These are phyloP conservation scores for Alternaria sp. DNA, from an alignment of 2,329 filamentous ascomycete genomes.

Conservation along the genomic window DNA sequence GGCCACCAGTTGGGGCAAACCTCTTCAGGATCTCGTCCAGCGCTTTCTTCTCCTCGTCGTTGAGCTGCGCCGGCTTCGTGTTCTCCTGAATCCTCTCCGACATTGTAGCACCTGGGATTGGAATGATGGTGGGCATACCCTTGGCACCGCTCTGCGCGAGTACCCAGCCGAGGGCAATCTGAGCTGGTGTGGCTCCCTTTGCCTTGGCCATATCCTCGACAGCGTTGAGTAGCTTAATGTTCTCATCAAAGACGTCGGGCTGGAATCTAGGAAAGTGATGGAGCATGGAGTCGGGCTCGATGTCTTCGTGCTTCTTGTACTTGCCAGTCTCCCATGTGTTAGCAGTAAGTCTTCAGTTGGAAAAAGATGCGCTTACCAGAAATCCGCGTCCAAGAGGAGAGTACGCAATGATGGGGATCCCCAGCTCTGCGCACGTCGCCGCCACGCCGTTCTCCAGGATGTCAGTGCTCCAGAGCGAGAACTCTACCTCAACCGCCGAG, in stretches of 20 bases:
- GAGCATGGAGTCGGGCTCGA: constrained; percentile 65
- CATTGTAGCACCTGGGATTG: constrained; percentile 71
- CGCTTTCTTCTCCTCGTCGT: constrained; percentile 59
- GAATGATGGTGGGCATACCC: constrained; percentile 67
- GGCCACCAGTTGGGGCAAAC: constrained; percentile 52
- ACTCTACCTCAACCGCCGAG: constrained; percentile 67
- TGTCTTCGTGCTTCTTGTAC: constrained; percentile 62
- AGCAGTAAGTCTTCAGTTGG: constrained; percentile 15
- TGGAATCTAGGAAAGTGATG: constrained; percentile 66
- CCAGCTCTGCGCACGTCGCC: constrained; percentile 65
- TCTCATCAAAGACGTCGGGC: constrained; percentile 69
- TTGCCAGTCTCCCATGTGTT: constrained; percentile 46
- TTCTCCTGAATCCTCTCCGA: constrained; percentile 69
- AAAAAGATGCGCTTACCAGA: constrained; percentile 43
- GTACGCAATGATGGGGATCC: constrained; percentile 74
- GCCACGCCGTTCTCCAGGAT: constrained; percentile 67
- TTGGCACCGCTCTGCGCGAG: constrained; percentile 59
- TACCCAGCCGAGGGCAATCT: constrained; percentile 73
- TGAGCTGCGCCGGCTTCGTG: constrained; percentile 61
- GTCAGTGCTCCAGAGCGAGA: constrained; percentile 65
- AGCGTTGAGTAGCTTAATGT: constrained; percentile 68
- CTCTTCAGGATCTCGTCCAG: constrained; percentile 61
- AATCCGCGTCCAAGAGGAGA: constrained; percentile 73
- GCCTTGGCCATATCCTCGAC: constrained; percentile 66
- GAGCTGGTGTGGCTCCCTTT: constrained; percentile 67